These are phyloP conservation scores for Fagus sylvatica DNA, from an alignment of 306 rosid species.

Conservation along the genomic window DNA sequence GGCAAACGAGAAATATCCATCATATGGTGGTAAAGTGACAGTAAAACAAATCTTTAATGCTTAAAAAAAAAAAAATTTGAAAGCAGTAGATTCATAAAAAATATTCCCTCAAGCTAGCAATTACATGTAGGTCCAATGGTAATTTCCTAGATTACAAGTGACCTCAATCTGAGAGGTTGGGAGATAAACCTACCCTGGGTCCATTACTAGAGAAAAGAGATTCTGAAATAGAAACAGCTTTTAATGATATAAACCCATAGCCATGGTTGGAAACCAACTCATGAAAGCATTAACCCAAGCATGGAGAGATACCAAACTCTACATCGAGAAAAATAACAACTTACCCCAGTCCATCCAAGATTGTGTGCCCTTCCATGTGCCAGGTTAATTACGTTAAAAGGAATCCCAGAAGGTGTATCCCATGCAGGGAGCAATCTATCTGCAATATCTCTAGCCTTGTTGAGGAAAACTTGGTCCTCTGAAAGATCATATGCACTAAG, in stretches of 20 bases:
- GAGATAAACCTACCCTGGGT: not conserved
- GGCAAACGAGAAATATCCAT: too few relatives aligned
- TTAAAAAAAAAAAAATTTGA: constrained; percentile 9
- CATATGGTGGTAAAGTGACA: not conserved
- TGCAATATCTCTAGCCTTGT: constrained; percentile 91
- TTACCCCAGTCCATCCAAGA: constrained; percentile 96
- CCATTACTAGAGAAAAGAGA: not conserved
- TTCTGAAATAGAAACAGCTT: not conserved
- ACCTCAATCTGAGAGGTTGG: constrained; percentile 12
- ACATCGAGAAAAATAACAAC: constrained; percentile 30
- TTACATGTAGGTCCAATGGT: constrained; percentile 9
- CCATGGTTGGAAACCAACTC: constrained; percentile 15
- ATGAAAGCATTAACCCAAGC: not conserved
- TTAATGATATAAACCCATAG: not conserved
- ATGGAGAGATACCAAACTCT: constrained; percentile 15
- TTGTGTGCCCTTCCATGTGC: constrained; percentile 78
- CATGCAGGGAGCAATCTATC: constrained; percentile 97
- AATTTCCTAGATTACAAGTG: constrained; percentile 18
- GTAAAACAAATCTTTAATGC: constrained; percentile 13
- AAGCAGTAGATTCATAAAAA: not conserved
- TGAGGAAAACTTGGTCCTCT: constrained; percentile 80
- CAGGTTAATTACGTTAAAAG: constrained; percentile 88
- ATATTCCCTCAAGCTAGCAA: constrained; percentile 13
- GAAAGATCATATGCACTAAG: constrained; percentile 98
- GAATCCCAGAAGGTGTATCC: constrained; percentile 91